Base-by-base conservation (phyloP, 1,284 basidiomycete species). In the Ceratobasidium sp. region DNA sequence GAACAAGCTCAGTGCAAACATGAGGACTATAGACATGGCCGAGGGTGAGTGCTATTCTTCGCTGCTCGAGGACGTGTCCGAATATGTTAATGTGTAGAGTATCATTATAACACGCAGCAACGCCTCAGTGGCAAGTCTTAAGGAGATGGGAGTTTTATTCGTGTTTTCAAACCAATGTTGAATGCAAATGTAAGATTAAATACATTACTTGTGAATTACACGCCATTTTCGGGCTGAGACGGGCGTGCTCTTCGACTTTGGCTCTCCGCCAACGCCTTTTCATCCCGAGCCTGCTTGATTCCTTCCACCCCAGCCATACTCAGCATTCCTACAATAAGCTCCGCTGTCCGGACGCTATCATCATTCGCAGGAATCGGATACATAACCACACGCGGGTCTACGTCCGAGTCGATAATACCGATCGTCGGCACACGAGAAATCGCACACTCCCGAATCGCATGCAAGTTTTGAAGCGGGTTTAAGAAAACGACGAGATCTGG, bases 321-420 rank as follows among this genome's bases (percentile, higher is more conserved):
- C 71, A 99, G 87, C 8, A 99, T 91, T 33, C 96, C 97, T 2
- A 93, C 91, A 79, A 99, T 90, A 48, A 99, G 87, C 83, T 99
- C 97, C 60, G 95, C 94, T 23, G 96, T 94, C 73, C 96, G 90
- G 10, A 93, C 89, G 83, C 92, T 95, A 86, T 99, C 97, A 86
- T 99, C 97, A 85, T 99, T 99, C 52, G 96, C 97, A 0, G 97
- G 97, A 82, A 99, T 98, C 48, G 98, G 94, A 85, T 99, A 99
- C 88, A 98, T 99, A 78, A 99, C 97, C 50, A 96, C 88, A 23
- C 98, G 92, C 5, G 98, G 98, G 85, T 99, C 98, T 54, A 93
- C 94, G 84, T 99, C 96, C 38, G 96, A 95, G 86, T 99, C 98
- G 78, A 97, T 90, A 80, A 99, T 92, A 38, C 92, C 96, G 80